These are phyloP conservation scores for Schizosaccharomyces versatilis DNA, from an alignment of 1,139 yeast species.

Conservation along the genomic window DNA sequence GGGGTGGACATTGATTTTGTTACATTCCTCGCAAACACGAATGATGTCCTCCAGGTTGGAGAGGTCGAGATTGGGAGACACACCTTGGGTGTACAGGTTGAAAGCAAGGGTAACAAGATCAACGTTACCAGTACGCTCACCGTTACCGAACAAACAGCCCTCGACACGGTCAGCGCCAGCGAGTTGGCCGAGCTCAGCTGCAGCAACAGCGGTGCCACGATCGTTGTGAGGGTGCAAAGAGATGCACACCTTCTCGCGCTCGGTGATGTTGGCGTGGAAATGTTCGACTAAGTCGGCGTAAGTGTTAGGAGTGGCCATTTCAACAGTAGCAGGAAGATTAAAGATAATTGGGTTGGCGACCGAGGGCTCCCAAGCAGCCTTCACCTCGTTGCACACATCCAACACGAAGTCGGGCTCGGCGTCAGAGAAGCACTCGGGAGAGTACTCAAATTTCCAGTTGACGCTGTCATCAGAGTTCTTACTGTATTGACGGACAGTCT, in stretches of 20 bases:
- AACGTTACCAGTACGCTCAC: conserved; percentile 96
- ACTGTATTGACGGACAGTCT: conserved; percentile 58
- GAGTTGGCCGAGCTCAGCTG: conserved; percentile 76
- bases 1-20: conserved; percentile 79
- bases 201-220: conserved; percentile 95
- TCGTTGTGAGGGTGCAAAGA: conserved; percentile 93
- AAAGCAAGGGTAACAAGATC: conserved; percentile 82
- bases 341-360: conserved; percentile 69
- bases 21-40: conserved; percentile 75
- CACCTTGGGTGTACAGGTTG: conserved; percentile 86
- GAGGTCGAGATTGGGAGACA: conserved; percentile 66
- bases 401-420: conserved; percentile 67
- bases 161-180: conserved; percentile 97
- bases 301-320: conserved; percentile 78
- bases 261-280: conserved; percentile 51
- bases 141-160: conserved; percentile 92
- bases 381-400: conserved; percentile 84
- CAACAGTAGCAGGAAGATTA: conserved; percentile 96
- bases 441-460: conserved; percentile 74
- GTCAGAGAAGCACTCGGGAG: conserved; percentile 88
- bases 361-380: conserved; percentile 76
- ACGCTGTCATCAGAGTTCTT: conserved; percentile 69
- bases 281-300: conserved; percentile 94
- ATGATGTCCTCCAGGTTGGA: conserved; percentile 63
- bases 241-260: conserved; percentile 68